Base-by-base conservation (phyloP, 2,329 filamentous ascomycete species). In the Ophiosphaerella narmari region DNA sequence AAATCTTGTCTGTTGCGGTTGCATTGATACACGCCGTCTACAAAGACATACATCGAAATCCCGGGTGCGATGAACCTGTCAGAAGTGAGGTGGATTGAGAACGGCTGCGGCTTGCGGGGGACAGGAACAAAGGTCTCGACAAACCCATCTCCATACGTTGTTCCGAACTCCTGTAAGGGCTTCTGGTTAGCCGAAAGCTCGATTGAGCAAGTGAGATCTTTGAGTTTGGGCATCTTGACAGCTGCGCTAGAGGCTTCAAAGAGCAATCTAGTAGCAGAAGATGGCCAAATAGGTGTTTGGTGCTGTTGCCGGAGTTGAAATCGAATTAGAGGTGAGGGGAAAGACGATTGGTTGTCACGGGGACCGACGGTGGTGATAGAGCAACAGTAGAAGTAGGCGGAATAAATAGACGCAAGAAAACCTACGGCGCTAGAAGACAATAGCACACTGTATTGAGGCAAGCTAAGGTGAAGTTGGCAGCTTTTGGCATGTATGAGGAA, bases 11-110 rank as follows among this genome's bases (percentile, higher is more conserved):
- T 72, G 62, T 81, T 81, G 48, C 82, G 79, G 52, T 84, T 84
- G 67, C 79, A 82, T 59, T 84, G 81, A 53, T 83, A 83, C 5
- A 78, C 66, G 14, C 82, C 82, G 56, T 84, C 82, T 35, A 83
- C 82, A 69, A 77, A 84, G 23, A 84, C 80, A 52, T 80, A 80
- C 65, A 81, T 77, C 2, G 80, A 77, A 9, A 84, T 65, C 0
- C 82, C 82, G 21, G 78, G 74, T 1, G 78, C 78, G 54, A 84
- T 81, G 67, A 78, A 84, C 26, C 74, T 77, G 32, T 67, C 67
- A 0, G 80, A 80, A 2, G 67, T 74, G 34, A 84, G 71, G 51
- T 76, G 78, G 32, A 84, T 69, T 16, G 69, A 74, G 65, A 84
- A 84, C 0, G 74, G 65, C n/a, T 63, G 62, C 13, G 75, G 67